These are phyloP conservation scores for Allium fistulosum DNA, from an alignment of 106 monocot species.

Conservation along the genomic window DNA sequence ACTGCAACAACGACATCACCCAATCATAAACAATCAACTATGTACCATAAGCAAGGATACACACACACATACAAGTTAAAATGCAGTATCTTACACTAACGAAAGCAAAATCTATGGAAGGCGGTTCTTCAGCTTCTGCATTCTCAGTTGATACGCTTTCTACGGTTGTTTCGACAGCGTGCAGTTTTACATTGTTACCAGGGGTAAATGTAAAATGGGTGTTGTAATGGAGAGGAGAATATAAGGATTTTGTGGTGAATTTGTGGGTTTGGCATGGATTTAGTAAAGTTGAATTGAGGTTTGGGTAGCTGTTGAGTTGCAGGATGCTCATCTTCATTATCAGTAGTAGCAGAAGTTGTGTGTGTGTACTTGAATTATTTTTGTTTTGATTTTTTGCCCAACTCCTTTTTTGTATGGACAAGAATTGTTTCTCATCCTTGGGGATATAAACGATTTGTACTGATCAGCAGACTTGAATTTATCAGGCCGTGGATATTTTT, in stretches of 20 bases:
- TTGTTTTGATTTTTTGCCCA: not conserved
- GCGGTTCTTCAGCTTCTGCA: constrained; percentile 27
- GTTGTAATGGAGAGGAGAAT: not conserved
- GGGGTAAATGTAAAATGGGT: not conserved
- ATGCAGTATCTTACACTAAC: constrained; percentile 39
- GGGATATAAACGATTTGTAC: not conserved
- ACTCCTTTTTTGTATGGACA: not conserved
- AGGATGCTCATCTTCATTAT: constrained; percentile 13
- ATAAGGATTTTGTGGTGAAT: not conserved
- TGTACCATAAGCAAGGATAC: not conserved
- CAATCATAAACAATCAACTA: not conserved
- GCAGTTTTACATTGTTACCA: not conserved
- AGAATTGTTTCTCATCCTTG: constrained; percentile 4
- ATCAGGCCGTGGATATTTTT: too few species aligned
- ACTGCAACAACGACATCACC: constrained; percentile 21
- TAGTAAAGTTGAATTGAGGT: not conserved
- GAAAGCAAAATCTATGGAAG: constrained; percentile 75
- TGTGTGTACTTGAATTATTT: not conserved
- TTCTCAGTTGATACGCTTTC: constrained; percentile 7
- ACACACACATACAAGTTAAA: not conserved
- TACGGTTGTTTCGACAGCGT: not conserved
- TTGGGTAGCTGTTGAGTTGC: constrained; percentile 2
- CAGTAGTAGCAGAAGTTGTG: not conserved
- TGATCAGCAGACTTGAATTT: not conserved
- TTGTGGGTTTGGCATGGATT: constrained; percentile 1